Percentiles rank a stretch among this genome's conserved stretches.
phyloP scores from a whole-genome alignment of 192 early-diverging fungal species.

The Backusella mclennaniae region DNA sequence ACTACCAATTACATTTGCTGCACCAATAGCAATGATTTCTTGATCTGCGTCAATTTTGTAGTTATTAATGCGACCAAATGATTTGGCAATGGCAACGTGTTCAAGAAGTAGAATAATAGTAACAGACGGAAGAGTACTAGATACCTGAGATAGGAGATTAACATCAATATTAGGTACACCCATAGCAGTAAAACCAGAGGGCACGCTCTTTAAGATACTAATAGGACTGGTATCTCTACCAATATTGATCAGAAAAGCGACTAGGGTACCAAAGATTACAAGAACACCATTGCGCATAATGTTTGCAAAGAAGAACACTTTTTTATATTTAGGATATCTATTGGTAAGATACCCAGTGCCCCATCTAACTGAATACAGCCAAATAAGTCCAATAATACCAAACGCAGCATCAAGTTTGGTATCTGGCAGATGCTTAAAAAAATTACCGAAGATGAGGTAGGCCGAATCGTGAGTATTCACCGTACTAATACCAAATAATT shows the following conservation, averaged over 20 bases:
- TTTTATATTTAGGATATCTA: slow-evolving; percentile 46
- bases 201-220: slow-evolving; percentile 69
- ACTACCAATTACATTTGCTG: slow-evolving; percentile 82
- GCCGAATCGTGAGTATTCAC: slow-evolving; percentile 71
- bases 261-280: slow-evolving; percentile 69
- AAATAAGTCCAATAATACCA: slow-evolving; percentile 51
- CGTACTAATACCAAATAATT: slow-evolving; percentile 72
- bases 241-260: slow-evolving; percentile 59
- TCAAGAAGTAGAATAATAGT: slow-evolving; percentile 81
- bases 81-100: slow-evolving; percentile 88
- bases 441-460: slow-evolving; percentile 77
- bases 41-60: slow-evolving; percentile 80
- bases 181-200: slow-evolving; percentile 70
- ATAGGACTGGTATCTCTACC: slow-evolving; percentile 45
- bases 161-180: slow-evolving; percentile 52
- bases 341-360: slow-evolving; percentile 33
- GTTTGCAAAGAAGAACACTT: slow-evolving; percentile 58
- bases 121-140: slow-evolving; percentile 56
- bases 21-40: slow-evolving; percentile 81
- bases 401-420: slow-evolving; percentile 60
- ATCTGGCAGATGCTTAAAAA: slow-evolving; percentile 37
- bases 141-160: slow-evolving; percentile 50
- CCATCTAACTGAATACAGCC: slow-evolving; percentile 41
- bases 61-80: slow-evolving; percentile 82
- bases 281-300: slow-evolving; percentile 72